A percentile compares a stretch with the other conserved stretches of the same genome.
Evolutionary conservation across 73 alveolate species (phyloP).

Genomic region (Tetrahymena borealis): DNA sequence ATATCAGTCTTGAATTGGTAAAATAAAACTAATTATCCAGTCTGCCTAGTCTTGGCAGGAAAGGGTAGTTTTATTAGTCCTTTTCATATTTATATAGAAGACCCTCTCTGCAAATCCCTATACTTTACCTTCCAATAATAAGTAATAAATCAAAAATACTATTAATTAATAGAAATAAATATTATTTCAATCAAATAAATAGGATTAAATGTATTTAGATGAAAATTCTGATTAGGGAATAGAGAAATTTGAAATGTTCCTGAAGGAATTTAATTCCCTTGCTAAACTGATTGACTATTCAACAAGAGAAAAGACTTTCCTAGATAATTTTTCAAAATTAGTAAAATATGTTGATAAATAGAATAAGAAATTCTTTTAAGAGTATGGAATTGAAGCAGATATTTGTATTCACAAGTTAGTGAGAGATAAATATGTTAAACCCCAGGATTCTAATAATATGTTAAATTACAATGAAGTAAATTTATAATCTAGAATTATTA

Average conservation of each 20-base stretch:
- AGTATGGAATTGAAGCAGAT: not conserved
- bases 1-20: slow-evolving; percentile 1
- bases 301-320: not conserved
- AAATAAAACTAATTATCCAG: slow-evolving; percentile 7
- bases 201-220: not conserved
- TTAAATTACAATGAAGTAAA: not conserved
- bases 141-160: not conserved
- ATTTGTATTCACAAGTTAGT: not conserved
- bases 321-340: not conserved
- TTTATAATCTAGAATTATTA: not conserved
- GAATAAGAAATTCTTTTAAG: not conserved
- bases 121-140: not conserved
- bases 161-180: not conserved
- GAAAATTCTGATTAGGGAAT: no score
- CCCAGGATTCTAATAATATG: not conserved
- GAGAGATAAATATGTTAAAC: not conserved
- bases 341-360: not conserved
- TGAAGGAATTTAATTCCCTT: not conserved
- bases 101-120: slow-evolving; percentile 2
- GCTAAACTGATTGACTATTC: not conserved
- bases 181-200: not conserved
- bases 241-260: not conserved
- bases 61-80: slow-evolving; percentile 16
- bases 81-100: not conserved
- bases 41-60: slow-evolving; percentile 17